Base-by-base conservation (phyloP, 2,329 filamentous ascomycete species). In the Metarhizium album region DNA sequence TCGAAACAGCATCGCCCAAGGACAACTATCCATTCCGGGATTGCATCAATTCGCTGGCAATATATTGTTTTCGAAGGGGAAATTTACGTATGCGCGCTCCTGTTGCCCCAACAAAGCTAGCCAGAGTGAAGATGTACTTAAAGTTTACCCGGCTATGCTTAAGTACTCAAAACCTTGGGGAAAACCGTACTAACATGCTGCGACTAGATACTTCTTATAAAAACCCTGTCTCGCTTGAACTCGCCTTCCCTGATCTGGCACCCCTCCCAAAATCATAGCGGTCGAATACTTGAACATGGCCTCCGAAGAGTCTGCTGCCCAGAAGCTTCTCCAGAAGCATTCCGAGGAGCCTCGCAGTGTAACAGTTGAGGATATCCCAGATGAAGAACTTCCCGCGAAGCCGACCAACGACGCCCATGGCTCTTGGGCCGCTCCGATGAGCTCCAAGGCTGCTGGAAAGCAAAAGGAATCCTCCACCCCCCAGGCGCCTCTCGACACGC, bases 281-380 rank as follows among this genome's bases (percentile, higher is more conserved):
- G 43, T 20, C 14, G n/a, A 31, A 37, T 37, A 48, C 40, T 49
- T 52, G 55, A 68, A 51, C 60, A 76, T 76, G 74, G 66, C 73
- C 57, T 67, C 72, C 48, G 72, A 76, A 64, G 68, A 73, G 53
- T 79, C 77, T 53, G 74, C 74, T 52, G 77, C 77, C 42, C 79
- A 84, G 68, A 78, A 76, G 70, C 78, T 87, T 55, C 74, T 81
- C 62, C 74, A 83, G 63, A 77, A 82, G 67, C 84, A 87, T 59
- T 68, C 66, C 55, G 69, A 76, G 58, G 65, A 67, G 53, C 70
- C 74, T 43, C 76, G 75, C 55, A 76, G 81, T 61, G 78, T 79
- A 57, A 90, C 83, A 23, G 78, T 95, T 57, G 90, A 95, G 68
- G 89, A 95, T 46, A 82, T 79, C 38, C 75, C 78, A 27, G 90